Conservation (phyloP, 73 alveolate genomes). For the Stentor roeselii region DNA sequence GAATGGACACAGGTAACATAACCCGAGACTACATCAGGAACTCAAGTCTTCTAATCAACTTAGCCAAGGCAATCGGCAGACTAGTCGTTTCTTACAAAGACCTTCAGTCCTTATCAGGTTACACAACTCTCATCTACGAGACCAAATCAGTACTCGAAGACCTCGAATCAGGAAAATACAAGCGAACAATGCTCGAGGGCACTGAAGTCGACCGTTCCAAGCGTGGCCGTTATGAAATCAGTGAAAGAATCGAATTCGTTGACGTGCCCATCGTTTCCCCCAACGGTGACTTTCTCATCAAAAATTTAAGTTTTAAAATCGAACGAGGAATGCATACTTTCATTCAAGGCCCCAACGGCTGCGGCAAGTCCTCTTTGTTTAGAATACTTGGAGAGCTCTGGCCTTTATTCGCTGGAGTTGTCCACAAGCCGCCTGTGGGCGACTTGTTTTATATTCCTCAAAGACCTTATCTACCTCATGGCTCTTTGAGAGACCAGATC, state of each 20-base stretch:
- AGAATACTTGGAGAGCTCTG: conserved; percentile 91
- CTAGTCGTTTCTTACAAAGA: conserved; percentile 87
- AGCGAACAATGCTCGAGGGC: conserved; percentile 44
- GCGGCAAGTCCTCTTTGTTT: conserved; percentile 91
- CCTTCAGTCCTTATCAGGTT: conserved; percentile 83
- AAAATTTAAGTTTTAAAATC: conserved; percentile 62
- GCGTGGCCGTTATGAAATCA: conserved; percentile 2
- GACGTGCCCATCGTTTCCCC: conserved; percentile 86
- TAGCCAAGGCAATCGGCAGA: conserved; percentile 93
- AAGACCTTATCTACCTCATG: conserved; percentile 91
- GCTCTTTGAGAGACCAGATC: conserved; percentile 86
- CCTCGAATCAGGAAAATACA: conserved; percentile 63
- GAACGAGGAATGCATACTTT: conserved; percentile 78
- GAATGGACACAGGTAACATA: conserved; percentile 35
- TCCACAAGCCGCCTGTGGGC: conserved; percentile 71
- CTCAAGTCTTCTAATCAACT: conserved; percentile 81
- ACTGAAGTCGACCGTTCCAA: conserved; percentile 36
- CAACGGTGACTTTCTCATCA: conserved; percentile 76
- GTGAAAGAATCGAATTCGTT: conserved; percentile 54
- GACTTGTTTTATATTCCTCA: conserved; percentile 86
- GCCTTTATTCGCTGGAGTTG: conserved; percentile 87
- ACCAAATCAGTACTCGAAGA: conserved; percentile 75
- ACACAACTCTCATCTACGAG: conserved; percentile 77
- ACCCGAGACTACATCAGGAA: conserved; percentile 89
- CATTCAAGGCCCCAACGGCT: conserved; percentile 92